Evolutionary conservation across 2,329 filamentous ascomycete genomes (phyloP).

Genomic region (Paraconiothyrium brasiliense): DNA sequence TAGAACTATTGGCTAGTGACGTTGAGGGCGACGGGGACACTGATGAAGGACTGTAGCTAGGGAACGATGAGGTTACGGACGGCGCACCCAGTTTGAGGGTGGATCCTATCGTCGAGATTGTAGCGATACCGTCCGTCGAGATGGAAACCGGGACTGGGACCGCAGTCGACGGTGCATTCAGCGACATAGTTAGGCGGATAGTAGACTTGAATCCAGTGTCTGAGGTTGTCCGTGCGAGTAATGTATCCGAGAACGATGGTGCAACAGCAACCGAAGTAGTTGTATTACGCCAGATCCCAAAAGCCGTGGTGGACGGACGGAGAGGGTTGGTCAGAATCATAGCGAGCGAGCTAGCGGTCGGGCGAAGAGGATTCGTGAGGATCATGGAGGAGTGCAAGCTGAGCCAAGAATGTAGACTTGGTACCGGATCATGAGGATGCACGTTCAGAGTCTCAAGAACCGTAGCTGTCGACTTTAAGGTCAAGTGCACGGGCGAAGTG

Average conservation of each 20-base stretch:
- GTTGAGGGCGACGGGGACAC: neutral
- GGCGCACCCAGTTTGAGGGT: neutral
- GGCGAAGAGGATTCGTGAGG: neutral
- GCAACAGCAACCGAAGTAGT: neutral
- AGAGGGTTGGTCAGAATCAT: neutral
- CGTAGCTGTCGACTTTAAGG: neutral
- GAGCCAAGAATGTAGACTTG: no score
- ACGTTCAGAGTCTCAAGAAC: neutral
- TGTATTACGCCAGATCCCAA: slow-evolving; percentile 1
- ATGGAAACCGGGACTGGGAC: neutral
- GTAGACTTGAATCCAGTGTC: neutral
- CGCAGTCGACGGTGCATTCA: neutral
- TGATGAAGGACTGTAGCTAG: neutral
- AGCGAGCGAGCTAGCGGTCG: neutral
- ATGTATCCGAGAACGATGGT: neutral
- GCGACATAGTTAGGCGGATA: no score
- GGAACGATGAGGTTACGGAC: neutral
- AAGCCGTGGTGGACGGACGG: neutral
- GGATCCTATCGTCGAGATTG: neutral
- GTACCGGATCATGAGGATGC: neutral
- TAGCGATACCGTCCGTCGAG: neutral
- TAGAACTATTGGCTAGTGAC: neutral
- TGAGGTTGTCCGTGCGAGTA: neutral
- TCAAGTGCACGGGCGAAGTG: neutral
- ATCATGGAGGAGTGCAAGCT: neutral